Evolutionary conservation across 345 rosid species (phyloP).

Genomic region (Geranium brycei): DNA sequence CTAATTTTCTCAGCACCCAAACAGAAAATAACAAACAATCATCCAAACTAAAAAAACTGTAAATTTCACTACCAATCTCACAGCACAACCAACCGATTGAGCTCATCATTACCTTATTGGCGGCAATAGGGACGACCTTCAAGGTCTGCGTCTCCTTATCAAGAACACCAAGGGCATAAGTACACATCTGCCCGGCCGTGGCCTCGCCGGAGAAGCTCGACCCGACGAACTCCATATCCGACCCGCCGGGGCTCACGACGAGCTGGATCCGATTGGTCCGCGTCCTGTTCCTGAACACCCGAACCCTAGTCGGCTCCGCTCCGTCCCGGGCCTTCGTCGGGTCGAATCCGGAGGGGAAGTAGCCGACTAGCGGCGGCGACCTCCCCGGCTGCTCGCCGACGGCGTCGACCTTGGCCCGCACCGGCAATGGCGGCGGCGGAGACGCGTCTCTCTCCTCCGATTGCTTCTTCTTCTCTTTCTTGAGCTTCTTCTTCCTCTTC

Average conservation of each 20-base stretch:
- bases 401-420: slow-evolving; percentile 26
- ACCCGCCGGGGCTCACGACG: slow-evolving; percentile 52
- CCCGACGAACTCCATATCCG: slow-evolving; percentile 63
- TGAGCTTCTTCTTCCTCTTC: slow-evolving; percentile 7
- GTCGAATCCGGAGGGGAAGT: slow-evolving; percentile 63
- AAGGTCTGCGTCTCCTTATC: slow-evolving; percentile 50
- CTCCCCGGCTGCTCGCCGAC: slow-evolving; percentile 31
- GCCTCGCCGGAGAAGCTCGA: slow-evolving; percentile 58
- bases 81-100: too few species aligned
- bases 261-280: slow-evolving; percentile 40
- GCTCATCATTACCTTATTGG: slow-evolving; percentile 42
- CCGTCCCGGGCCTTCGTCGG: slow-evolving; percentile 16
- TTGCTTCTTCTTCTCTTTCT: too few species aligned
- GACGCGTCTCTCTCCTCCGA: slow-evolving; percentile 8
- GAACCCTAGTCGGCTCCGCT: neutral
- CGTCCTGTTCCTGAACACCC: neutral
- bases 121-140: slow-evolving; percentile 61
- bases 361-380: slow-evolving; percentile 52
- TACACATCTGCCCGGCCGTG: slow-evolving; percentile 42
- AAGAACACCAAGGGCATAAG: slow-evolving; percentile 53
- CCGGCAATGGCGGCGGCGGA: slow-evolving; percentile 5
- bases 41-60: too few species aligned
- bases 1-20: neutral
- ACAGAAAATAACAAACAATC: too few species aligned
- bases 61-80: too few species aligned